Percentiles rank a stretch among this genome's conserved stretches.
Conservation (phyloP, 179 eudicot species). For the Drosera spatulata region DNA sequence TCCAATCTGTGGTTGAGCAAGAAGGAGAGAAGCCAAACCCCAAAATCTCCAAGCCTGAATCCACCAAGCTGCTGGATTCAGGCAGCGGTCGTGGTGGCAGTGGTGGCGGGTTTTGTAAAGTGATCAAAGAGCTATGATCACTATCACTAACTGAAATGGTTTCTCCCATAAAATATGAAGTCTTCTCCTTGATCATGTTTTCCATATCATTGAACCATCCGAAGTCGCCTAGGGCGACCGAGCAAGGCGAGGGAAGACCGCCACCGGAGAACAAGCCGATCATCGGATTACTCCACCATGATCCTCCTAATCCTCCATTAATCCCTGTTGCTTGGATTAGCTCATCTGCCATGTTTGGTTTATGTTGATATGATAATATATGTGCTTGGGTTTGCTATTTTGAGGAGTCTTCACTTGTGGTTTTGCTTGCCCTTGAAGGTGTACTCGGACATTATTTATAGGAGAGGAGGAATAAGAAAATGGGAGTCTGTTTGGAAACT, state of each 20-base stretch:
- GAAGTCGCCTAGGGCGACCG: slow-evolving; percentile 18
- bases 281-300: slow-evolving; percentile 48
- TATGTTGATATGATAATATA: too few species aligned
- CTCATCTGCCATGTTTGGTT: slow-evolving; percentile 27
- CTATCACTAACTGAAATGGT: background rate
- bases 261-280: slow-evolving; percentile 24
- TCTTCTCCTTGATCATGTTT: background rate
- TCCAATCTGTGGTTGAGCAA: slow-evolving; percentile 39
- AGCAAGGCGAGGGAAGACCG: slow-evolving; percentile 30
- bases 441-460: too few species aligned
- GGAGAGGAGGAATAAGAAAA: too few species aligned
- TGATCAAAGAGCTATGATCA: slow-evolving; percentile 8
- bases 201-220: slow-evolving; percentile 27
- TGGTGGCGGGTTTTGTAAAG: background rate
- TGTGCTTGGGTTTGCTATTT: slow-evolving; percentile 1
- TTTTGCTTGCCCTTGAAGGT: background rate
- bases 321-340: slow-evolving; percentile 20
- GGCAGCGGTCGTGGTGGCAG: background rate
- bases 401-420: background rate
- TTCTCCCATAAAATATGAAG: background rate
- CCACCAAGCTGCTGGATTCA: slow-evolving; percentile 7
- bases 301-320: slow-evolving; percentile 9
- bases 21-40: slow-evolving; percentile 29
- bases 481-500: too few species aligned
- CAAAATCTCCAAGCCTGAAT: slow-evolving; percentile 27